Evolutionary conservation across 75 land plant species (phyloP).

Genomic region (Cupressus sempervirens): DNA sequence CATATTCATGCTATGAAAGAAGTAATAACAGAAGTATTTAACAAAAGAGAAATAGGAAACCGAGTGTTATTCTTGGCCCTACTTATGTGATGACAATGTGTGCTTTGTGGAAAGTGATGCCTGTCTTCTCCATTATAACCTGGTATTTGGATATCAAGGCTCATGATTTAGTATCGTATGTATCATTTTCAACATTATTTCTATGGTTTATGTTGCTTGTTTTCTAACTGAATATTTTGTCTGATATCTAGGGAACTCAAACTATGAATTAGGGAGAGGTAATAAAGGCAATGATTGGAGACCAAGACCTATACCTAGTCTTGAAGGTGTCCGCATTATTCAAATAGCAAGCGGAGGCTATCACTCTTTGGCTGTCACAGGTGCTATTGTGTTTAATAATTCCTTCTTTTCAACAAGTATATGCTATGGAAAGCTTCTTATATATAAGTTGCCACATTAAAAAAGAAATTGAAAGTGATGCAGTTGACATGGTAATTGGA

Average conservation of each 20-base stretch:
- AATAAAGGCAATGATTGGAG: slow-evolving; percentile 65
- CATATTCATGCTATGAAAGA: background rate
- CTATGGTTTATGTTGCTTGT: slow-evolving; percentile 1
- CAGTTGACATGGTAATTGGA: background rate
- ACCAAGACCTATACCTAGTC: slow-evolving; percentile 61
- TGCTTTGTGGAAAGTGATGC: background rate
- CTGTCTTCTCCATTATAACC: background rate
- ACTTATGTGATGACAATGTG: background rate
- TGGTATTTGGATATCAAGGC: background rate
- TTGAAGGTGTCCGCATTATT: slow-evolving; percentile 49
- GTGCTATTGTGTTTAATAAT: slow-evolving; percentile 27
- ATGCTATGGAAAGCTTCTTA: background rate
- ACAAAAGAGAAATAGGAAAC: background rate
- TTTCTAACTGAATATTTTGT: slow-evolving; percentile 8
- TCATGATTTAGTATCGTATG: background rate
- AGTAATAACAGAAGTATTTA: background rate
- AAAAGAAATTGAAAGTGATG: background rate
- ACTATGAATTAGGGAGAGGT: slow-evolving; percentile 91
- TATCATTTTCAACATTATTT: background rate
- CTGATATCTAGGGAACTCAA: slow-evolving; percentile 66
- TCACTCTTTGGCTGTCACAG: slow-evolving; percentile 83
- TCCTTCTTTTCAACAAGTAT: background rate
- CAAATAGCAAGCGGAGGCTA: slow-evolving; percentile 93
- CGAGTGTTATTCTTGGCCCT: background rate
- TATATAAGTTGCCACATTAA: background rate